Base-by-base conservation (phyloP, 2,329 filamentous ascomycete species). In the Penicillium sp. region DNA sequence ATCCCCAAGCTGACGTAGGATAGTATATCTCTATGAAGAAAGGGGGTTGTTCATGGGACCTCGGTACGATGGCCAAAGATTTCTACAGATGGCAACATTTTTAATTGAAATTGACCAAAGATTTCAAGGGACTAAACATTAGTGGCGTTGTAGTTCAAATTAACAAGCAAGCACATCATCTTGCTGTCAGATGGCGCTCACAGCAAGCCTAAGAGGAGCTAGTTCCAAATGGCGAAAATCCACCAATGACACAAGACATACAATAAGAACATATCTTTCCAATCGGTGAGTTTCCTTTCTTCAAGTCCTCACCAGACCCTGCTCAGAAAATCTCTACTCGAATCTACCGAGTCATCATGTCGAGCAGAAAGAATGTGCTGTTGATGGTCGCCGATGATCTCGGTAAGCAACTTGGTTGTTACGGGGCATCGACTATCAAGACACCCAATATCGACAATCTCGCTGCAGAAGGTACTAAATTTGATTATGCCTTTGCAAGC, bases 321-420 rank as follows among this genome's bases (percentile, higher is more conserved):
- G 19, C 11, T 8, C 19, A 1, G 6, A 6, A 23, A 41, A 8
- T 2, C 8, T 23, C 9, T 15, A 16, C 13, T 41, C 6, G 21
- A 41, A 23, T 23, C 3, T 41, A 41, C 13, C 21, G 3, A 41
- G 13, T n/a, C 31, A 43, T 9, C 25, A 43, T 38, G 46, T 13
- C 53, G 31, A 11, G 16, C 23, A 53, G 46, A 10, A 71, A 64
- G 52, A 76, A 77, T 51, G 69, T 75, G 52, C 67, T 80, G 2
- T 66, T 78, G 4, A 53, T 79, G 25, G 65, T 79, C 31, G 77
- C 78, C 10, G 77, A 79, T 61, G 77, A 80, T 55, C 68, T 80
- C 10, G 77, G 78, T 5, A 68, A 68, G 25, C 63, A 69, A 49
- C 59, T 78, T 4, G 65, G 70, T 45, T 76, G 72, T 61, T 79